phyloP scores from a whole-genome alignment of 306 rosid species.

The Prunus padus region DNA sequence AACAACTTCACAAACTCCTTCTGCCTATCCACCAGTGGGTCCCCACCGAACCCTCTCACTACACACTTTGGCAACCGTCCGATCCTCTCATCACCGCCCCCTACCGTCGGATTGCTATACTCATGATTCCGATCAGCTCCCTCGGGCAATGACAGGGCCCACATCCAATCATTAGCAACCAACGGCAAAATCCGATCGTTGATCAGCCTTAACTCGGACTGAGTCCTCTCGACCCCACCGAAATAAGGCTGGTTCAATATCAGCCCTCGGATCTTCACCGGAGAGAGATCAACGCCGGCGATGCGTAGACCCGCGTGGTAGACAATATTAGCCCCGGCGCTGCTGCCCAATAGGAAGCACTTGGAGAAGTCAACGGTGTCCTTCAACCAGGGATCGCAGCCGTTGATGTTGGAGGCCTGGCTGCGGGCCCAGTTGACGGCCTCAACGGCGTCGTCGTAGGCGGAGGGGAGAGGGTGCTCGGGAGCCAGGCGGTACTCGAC shows the following conservation, averaged over 20 bases:
- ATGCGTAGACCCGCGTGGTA: constrained; percentile 58
- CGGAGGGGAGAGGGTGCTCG: constrained; percentile 85
- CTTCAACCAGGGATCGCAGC: constrained; percentile 56
- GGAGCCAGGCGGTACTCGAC: constrained; percentile 79
- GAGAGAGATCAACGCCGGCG: constrained; percentile 39
- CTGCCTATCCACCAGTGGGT: constrained; percentile 68
- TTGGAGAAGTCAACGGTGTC: constrained; percentile 45
- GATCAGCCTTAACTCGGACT: constrained; percentile 42
- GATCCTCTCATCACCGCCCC: constrained; percentile 34
- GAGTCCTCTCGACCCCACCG: constrained; percentile 49
- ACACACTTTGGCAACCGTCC: constrained; percentile 49
- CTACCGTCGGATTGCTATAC: constrained; percentile 54
- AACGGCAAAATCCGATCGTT: constrained; percentile 53
- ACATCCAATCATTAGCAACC: constrained; percentile 55
- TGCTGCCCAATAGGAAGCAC: constrained; percentile 56
- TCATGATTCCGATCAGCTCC: constrained; percentile 62
- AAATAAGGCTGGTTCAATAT: constrained; percentile 49
- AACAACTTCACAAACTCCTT: constrained; percentile 40
- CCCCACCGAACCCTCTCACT: constrained; percentile 55
- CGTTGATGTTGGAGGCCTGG: constrained; percentile 29
- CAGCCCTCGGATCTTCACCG: constrained; percentile 47
- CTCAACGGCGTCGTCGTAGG: constrained; percentile 67
- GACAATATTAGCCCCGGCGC: constrained; percentile 62
- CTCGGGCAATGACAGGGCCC: constrained; percentile 53
- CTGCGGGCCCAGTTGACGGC: constrained; percentile 45